Evolutionary conservation across 768 basidiomycete species (phyloP).

Genomic region (Pisolithus tinctorius): DNA sequence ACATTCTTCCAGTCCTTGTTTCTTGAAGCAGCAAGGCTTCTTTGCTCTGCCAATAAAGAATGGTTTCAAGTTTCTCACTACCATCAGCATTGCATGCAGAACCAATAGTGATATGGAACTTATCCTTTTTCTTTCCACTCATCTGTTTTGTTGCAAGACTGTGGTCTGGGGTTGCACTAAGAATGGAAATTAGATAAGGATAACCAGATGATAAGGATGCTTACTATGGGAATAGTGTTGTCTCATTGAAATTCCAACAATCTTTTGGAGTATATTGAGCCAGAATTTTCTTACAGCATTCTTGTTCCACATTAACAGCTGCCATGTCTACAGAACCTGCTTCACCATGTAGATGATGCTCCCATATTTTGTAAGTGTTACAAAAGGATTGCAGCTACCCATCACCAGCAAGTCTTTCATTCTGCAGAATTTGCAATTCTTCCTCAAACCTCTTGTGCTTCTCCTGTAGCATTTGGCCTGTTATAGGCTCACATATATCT

Average conservation of each 20-base stretch:
- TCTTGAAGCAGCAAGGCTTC: constrained; percentile 28
- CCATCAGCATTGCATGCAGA: constrained; percentile 11
- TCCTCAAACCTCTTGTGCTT: neutral
- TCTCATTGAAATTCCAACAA: neutral
- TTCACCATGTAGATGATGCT: neutral
- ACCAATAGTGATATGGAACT: constrained; percentile 8
- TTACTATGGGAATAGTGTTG: neutral
- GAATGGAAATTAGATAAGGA: neutral
- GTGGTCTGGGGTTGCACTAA: constrained; percentile 8
- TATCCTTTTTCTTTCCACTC: constrained; percentile 15
- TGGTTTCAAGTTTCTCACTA: constrained; percentile 25
- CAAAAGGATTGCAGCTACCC: neutral
- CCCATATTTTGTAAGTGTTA: neutral
- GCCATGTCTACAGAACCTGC: neutral
- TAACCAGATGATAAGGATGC: neutral
- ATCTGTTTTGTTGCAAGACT: constrained; percentile 14
- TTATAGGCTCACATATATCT: too few relatives aligned
- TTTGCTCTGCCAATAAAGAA: constrained; percentile 31
- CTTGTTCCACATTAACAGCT: neutral
- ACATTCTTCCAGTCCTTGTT: too few relatives aligned
- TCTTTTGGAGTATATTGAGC: neutral
- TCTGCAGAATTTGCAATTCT: neutral
- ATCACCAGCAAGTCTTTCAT: neutral
- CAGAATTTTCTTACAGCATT: neutral
- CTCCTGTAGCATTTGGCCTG: neutral